Evolutionary conservation across 208 protist genomes (phyloP).

Genomic region (Trypanosoma conorhini): DNA sequence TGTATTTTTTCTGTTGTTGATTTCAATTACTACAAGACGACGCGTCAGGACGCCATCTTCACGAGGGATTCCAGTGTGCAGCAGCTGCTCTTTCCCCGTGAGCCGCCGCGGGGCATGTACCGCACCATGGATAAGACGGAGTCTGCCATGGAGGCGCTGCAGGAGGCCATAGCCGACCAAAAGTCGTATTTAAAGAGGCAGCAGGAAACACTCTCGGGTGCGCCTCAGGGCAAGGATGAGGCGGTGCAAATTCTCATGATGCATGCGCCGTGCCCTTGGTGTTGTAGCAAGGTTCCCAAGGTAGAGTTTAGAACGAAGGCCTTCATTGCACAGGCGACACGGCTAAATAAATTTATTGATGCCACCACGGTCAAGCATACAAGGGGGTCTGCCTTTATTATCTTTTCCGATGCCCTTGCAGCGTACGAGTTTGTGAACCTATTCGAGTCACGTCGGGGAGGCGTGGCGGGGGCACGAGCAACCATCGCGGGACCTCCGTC

Average conservation of each 20-base stretch:
- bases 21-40: slow-evolving; percentile 50
- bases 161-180: slow-evolving; percentile 73
- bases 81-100: slow-evolving; percentile 67
- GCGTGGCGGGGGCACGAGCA: slow-evolving; percentile 40
- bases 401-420: slow-evolving; percentile 61
- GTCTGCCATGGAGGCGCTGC: slow-evolving; percentile 54
- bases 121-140: slow-evolving; percentile 55
- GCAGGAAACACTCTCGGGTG: not conserved
- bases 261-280: slow-evolving; percentile 31
- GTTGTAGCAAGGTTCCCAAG: slow-evolving; percentile 48
- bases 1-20: slow-evolving; percentile 65
- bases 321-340: slow-evolving; percentile 35
- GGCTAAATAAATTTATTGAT: slow-evolving; percentile 54
- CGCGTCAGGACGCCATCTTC: slow-evolving; percentile 51
- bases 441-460: slow-evolving; percentile 48
- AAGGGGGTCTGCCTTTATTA: slow-evolving; percentile 59
- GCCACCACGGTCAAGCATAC: slow-evolving; percentile 36
- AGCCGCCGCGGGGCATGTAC: slow-evolving; percentile 57
- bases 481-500: slow-evolving; percentile 72
- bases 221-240: not conserved
- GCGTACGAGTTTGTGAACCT: slow-evolving; percentile 81
- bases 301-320: slow-evolving; percentile 48
- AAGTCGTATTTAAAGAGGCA: slow-evolving; percentile 35
- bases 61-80: slow-evolving; percentile 47
- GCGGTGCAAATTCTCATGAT: slow-evolving; percentile 18